These are phyloP conservation scores for Articulospora tetracladia DNA, from an alignment of 495 filamentous ascomycete genomes.

Conservation along the genomic window DNA sequence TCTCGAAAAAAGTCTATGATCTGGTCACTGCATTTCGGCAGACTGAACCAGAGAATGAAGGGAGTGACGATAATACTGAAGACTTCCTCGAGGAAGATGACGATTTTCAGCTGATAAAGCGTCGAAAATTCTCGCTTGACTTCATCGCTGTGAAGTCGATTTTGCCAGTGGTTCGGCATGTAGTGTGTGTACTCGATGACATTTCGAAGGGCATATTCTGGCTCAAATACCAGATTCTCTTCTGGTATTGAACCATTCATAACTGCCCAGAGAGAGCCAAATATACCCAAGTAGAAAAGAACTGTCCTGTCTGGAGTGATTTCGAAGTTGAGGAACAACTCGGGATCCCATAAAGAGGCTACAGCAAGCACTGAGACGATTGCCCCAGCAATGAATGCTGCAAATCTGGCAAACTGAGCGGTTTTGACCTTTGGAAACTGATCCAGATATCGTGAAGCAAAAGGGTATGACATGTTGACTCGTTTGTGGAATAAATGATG, in stretches of 20 bases:
- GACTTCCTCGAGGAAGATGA: conserved; percentile 91
- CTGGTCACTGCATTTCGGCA: conserved; percentile 86
- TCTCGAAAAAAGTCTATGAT: conserved; percentile 97
- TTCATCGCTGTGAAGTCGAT: conserved; percentile 83
- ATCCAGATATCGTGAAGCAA: conserved; percentile 85
- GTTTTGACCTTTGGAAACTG: conserved; percentile 96
- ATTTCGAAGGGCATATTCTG: conserved; percentile 79
- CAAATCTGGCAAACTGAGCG: conserved; percentile 72
- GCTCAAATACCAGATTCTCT: conserved; percentile 87
- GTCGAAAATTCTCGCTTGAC: conserved; percentile 77
- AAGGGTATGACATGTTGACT: conserved; percentile 91
- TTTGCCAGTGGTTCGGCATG: conserved; percentile 81
- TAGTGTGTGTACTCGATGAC: conserved; percentile 93
- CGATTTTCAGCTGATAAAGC: conserved; percentile 82
- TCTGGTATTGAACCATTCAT: conserved; percentile 77
- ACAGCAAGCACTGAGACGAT: conserved; percentile 78
- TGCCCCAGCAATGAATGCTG: conserved; percentile 83
- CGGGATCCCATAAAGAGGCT: conserved; percentile 78
- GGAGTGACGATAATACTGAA: conserved; percentile 89
- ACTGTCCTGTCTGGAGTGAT: conserved; percentile 80
- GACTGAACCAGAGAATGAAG: conserved; percentile 79
- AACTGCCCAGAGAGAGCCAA: conserved; percentile 75
- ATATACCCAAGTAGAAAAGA: conserved; percentile 72
- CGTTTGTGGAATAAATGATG: conserved; percentile 86
- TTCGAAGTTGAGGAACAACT: conserved; percentile 88